Evolutionary conservation across 2,329 filamentous ascomycete species (phyloP).

Genomic region (Ascochyta fabae): DNA sequence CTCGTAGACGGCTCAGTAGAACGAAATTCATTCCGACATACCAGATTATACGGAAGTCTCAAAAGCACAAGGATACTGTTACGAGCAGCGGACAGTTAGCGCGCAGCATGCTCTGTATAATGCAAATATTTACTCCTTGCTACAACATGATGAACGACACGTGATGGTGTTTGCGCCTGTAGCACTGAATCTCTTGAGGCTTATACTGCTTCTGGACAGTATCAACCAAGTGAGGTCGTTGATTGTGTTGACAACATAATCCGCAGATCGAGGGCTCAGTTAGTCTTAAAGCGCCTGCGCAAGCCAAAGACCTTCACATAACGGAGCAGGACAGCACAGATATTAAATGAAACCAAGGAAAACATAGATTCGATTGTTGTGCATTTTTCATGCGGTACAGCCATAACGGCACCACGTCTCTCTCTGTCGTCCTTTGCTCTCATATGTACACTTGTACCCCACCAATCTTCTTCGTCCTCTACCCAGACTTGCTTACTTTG

Average conservation of each 20-base stretch:
- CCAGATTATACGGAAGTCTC: not conserved
- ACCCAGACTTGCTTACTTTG: conserved; percentile 57
- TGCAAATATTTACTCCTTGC: conserved; percentile 7
- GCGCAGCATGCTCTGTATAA: conserved; percentile 4
- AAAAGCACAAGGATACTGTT: conserved; percentile 8
- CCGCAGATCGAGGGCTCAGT: too few species aligned
- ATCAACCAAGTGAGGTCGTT: not conserved
- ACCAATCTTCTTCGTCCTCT: not conserved
- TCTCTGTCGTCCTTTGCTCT: not conserved
- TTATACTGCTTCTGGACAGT: not conserved
- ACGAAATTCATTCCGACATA: not conserved
- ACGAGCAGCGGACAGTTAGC: conserved; percentile 2
- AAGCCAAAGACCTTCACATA: not conserved
- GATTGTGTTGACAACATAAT: not conserved
- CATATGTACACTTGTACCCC: conserved; percentile 25
- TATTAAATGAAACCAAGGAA: conserved; percentile 15
- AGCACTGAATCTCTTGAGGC: not conserved
- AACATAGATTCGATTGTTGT: conserved; percentile 15
- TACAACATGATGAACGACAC: not conserved
- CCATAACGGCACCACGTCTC: conserved; percentile 4
- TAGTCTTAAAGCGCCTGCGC: not conserved
- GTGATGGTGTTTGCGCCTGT: not conserved
- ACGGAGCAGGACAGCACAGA: not conserved
- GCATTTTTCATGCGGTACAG: conserved; percentile 11
- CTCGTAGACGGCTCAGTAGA: not conserved